These are phyloP conservation scores for Tolypocladium ovalisporum DNA, from an alignment of 2,329 filamentous ascomycete genomes.

Conservation along the genomic window DNA sequence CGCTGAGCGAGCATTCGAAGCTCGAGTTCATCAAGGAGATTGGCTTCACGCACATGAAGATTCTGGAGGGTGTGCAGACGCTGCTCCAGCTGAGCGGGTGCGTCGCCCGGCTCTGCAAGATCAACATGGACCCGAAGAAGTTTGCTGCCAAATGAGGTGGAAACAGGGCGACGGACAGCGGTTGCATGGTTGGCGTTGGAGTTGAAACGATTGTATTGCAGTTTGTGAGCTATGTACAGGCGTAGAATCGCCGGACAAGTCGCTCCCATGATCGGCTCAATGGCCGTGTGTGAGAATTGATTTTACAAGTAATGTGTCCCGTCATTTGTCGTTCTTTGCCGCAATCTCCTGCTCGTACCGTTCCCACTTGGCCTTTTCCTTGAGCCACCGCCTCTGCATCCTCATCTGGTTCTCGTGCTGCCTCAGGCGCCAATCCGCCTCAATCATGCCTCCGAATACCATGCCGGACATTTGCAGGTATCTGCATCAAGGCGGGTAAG, in stretches of 20 bases:
- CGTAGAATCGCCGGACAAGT: neutral
- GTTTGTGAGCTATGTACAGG: neutral
- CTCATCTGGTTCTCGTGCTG: slow-evolving; percentile 56
- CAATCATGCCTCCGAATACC: slow-evolving; percentile 67
- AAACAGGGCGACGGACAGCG: neutral
- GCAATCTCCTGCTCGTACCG: slow-evolving; percentile 51
- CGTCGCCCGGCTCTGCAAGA: slow-evolving; percentile 78
- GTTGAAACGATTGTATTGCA: slow-evolving; percentile 5
- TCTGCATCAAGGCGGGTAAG: slow-evolving; percentile 27
- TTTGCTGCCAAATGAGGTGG: slow-evolving; percentile 42
- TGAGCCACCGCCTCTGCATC: slow-evolving; percentile 49
- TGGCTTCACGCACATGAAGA: slow-evolving; percentile 98
- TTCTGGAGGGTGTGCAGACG: slow-evolving; percentile 94
- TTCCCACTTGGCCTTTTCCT: slow-evolving; percentile 59
- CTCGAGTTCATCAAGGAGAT: slow-evolving; percentile 98
- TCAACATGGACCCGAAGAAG: slow-evolving; percentile 89
- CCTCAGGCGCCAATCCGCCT: slow-evolving; percentile 59
- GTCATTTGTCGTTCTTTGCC: slow-evolving; percentile 26
- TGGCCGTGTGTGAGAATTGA: neutral
- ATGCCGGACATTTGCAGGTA: slow-evolving; percentile 80
- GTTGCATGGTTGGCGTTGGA: slow-evolving; percentile 18
- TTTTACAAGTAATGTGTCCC: neutral
- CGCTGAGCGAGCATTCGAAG: slow-evolving; percentile 86
- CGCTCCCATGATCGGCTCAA: neutral
- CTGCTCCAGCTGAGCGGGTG: slow-evolving; percentile 89